Evolutionary conservation across 176 grass and related monocot species (phyloP).

Genomic region (Zea luxurians): DNA sequence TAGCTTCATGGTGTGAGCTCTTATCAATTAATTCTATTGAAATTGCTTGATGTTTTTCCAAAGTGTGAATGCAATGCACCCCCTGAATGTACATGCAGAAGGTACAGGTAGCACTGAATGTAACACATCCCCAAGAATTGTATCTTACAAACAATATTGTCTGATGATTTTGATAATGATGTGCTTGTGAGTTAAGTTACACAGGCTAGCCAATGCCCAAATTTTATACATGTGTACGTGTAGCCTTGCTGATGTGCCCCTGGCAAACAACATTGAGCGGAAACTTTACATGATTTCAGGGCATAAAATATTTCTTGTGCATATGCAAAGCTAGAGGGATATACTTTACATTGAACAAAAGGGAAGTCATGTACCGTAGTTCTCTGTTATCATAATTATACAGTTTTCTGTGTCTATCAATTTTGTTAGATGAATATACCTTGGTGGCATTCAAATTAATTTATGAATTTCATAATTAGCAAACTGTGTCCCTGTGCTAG

Average conservation of each 20-base stretch:
- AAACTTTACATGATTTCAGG: neutral
- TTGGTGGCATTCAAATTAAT: neutral
- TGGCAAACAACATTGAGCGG: neutral
- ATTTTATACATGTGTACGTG: neutral
- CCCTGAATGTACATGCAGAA: neutral
- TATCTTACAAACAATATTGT: neutral
- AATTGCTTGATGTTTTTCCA: neutral
- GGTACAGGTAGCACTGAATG: constrained; percentile 10
- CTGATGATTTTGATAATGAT: neutral
- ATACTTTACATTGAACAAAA: neutral
- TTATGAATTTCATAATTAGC: neutral
- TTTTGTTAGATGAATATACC: neutral
- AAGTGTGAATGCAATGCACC: neutral
- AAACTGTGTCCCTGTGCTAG: neutral
- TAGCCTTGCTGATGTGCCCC: neutral
- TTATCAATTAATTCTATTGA: constrained; percentile 7
- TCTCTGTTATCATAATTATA: neutral
- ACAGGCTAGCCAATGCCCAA: neutral
- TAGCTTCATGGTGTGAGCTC: neutral
- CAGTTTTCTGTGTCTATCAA: neutral
- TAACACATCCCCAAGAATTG: neutral
- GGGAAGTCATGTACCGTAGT: neutral
- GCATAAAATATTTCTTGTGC: neutral
- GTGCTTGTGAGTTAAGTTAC: neutral
- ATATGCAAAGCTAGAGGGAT: neutral